These are phyloP conservation scores for Cystobasidium pallidum DNA, from an alignment of 1,284 basidiomycete species.

Conservation along the genomic window DNA sequence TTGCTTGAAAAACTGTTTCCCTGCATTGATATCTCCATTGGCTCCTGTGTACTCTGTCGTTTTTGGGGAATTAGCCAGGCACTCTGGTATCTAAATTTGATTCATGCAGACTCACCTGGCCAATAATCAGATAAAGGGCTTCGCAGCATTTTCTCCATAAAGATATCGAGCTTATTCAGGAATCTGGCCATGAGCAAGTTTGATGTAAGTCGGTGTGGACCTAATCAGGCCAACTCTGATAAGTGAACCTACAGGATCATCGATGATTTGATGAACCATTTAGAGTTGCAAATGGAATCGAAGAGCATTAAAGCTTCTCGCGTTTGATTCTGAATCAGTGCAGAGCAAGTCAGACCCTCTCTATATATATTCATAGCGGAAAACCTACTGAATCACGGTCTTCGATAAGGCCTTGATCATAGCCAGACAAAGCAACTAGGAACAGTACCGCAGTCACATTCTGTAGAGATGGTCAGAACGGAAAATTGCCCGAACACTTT, in stretches of 20 bases:
- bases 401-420: slow-evolving; percentile 88
- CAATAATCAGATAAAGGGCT: slow-evolving; percentile 85
- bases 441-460: slow-evolving; percentile 74
- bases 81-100: too few relatives aligned
- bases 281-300: slow-evolving; percentile 78
- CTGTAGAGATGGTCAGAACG: slow-evolving; percentile 3
- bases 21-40: slow-evolving; percentile 67
- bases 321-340: slow-evolving; percentile 34
- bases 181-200: slow-evolving; percentile 21
- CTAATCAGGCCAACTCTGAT: slow-evolving; percentile 58
- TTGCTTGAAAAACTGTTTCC: slow-evolving; percentile 85
- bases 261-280: slow-evolving; percentile 89
- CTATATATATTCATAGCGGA: neutral
- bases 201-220: neutral
- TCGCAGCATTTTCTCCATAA: slow-evolving; percentile 74
- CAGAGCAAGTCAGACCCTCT: neutral
- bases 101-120: slow-evolving; percentile 63
- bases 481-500: too few relatives aligned
- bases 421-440: slow-evolving; percentile 79
- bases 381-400: slow-evolving; percentile 76
- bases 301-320: slow-evolving; percentile 45
- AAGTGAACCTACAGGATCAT: slow-evolving; percentile 94
- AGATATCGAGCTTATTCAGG: slow-evolving; percentile 67
- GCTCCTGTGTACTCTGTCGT: slow-evolving; percentile 55
- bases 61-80: neutral